These are phyloP conservation scores for Aspergillus biplanus DNA, from an alignment of 495 filamentous ascomycete genomes.

Conservation along the genomic window DNA sequence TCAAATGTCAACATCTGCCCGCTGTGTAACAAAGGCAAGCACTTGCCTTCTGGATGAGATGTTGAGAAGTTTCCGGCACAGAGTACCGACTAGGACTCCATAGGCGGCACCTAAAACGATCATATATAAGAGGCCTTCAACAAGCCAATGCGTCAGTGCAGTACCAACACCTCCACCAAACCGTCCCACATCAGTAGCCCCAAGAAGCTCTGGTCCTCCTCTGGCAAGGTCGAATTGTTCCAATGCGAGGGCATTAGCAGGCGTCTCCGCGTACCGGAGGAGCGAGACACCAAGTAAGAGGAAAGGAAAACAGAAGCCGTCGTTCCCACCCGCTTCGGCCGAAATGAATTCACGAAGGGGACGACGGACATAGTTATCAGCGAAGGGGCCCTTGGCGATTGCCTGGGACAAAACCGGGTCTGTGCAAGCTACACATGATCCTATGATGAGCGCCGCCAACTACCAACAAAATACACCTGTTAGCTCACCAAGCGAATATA, in stretches of 20 bases:
- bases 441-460: slow-evolving; percentile 60
- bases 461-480: slow-evolving; percentile 36
- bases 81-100: slow-evolving; percentile 38
- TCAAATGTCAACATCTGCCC: neutral
- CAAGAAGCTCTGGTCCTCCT: slow-evolving; percentile 34
- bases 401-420: slow-evolving; percentile 64
- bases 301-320: slow-evolving; percentile 65
- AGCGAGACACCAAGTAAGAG: slow-evolving; percentile 59
- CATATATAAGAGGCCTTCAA: slow-evolving; percentile 47
- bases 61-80: slow-evolving; percentile 35
- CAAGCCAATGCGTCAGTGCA: slow-evolving; percentile 44
- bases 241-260: slow-evolving; percentile 25
- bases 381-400: slow-evolving; percentile 64
- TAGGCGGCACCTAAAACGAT: slow-evolving; percentile 42
- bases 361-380: slow-evolving; percentile 61
- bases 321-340: slow-evolving; percentile 62
- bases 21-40: neutral
- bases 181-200: slow-evolving; percentile 34
- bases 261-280: slow-evolving; percentile 54
- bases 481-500: neutral
- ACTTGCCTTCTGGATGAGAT: slow-evolving; percentile 32
- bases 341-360: slow-evolving; percentile 65
- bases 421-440: slow-evolving; percentile 65
- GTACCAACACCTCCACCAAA: slow-evolving; percentile 37
- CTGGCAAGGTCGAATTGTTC: slow-evolving; percentile 30